A percentile compares a stretch with the other conserved stretches of the same genome.
Conservation (phyloP, 2,329 filamentous ascomycete species). For the Rugonectria rugulosa region DNA sequence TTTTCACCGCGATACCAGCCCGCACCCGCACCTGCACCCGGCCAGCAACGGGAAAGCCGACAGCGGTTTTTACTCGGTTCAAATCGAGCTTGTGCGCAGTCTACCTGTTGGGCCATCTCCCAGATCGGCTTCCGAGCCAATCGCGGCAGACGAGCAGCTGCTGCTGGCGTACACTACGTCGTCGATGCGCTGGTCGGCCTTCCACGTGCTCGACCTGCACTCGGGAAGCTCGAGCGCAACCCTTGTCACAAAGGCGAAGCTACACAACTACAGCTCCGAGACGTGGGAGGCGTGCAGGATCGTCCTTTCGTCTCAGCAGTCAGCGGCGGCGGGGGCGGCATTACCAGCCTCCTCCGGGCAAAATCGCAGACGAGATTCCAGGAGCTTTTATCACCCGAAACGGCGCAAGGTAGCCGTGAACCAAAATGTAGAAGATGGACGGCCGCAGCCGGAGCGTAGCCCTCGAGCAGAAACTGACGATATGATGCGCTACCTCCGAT, state of each 20-base stretch:
- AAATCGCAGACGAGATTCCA: background rate
- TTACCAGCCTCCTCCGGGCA: background rate
- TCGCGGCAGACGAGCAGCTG: background rate
- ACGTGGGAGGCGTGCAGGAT: conserved; percentile 42
- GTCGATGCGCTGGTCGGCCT: background rate
- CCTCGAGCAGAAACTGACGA: background rate
- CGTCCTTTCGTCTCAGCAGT: background rate
- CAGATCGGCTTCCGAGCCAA: background rate
- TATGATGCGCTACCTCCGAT: background rate
- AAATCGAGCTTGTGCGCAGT: background rate
- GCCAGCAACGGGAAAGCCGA: background rate
- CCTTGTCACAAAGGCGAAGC: background rate
- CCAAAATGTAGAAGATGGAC: background rate
- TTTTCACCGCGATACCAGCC: background rate
- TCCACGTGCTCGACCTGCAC: background rate
- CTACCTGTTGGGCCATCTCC: background rate
- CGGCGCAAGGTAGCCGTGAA: background rate
- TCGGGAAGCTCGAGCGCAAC: background rate
- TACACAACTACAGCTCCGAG: background rate
- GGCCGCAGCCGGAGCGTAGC: background rate
- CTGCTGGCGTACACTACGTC: background rate
- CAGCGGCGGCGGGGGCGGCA: background rate
- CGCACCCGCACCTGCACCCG: background rate
- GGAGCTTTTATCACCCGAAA: background rate
- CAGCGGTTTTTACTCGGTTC: background rate